These are phyloP conservation scores for Ceratocystis huliohia DNA, from an alignment of 2,329 filamentous ascomycete genomes.

Conservation along the genomic window DNA sequence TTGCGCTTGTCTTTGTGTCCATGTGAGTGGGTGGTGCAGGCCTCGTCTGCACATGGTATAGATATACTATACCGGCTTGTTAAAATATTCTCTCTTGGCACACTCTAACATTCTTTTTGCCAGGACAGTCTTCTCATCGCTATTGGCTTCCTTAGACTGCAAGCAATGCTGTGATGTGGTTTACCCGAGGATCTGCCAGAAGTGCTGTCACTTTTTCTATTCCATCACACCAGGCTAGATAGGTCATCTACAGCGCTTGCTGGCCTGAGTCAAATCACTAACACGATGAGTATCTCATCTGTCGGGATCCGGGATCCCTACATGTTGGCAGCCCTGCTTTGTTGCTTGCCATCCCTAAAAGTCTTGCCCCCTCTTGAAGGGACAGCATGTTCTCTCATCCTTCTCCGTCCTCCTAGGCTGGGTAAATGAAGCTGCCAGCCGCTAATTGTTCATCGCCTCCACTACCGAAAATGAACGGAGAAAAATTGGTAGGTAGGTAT, in stretches of 20 bases:
- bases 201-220: background rate
- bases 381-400: background rate
- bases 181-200: background rate
- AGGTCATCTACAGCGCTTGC: background rate
- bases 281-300: background rate
- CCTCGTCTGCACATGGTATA: too few species aligned
- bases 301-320: conserved; percentile 3
- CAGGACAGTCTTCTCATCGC: too few species aligned
- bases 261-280: conserved; percentile 4
- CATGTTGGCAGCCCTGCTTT: background rate
- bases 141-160: too few species aligned
- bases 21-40: too few species aligned
- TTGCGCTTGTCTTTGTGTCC: too few species aligned
- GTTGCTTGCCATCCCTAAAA: background rate
- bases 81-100: too few species aligned
- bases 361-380: background rate
- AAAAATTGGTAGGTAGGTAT: background rate
- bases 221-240: background rate
- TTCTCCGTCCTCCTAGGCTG: background rate
- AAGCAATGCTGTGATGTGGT: background rate
- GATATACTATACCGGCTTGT: too few species aligned
- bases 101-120: too few species aligned
- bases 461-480: background rate
- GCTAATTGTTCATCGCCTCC: background rate
- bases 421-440: background rate